A percentile compares a stretch with the other conserved stretches of the same genome.
phyloP scores from a whole-genome alignment of 2,329 filamentous ascomycete species.

The Fusarium verrucosum region DNA sequence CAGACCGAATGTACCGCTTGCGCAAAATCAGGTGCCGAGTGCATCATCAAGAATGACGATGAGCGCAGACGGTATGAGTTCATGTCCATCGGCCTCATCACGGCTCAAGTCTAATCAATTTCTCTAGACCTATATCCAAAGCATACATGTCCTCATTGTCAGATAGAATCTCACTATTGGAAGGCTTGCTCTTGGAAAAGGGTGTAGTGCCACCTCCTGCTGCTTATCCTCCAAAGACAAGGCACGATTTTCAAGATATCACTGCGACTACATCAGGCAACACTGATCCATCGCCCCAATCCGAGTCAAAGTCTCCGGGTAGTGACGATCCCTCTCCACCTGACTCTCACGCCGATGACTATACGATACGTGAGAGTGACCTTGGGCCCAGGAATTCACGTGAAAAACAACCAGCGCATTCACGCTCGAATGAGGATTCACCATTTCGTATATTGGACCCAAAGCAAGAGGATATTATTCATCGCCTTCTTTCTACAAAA shows the following conservation, averaged over 20 bases:
- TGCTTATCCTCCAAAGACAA: conserved; percentile 62
- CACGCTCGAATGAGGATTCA: conserved; percentile 45
- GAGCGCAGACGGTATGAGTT: conserved; percentile 59
- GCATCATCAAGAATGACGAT: conserved; percentile 67
- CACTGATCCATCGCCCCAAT: conserved; percentile 10
- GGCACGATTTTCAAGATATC: conserved; percentile 50
- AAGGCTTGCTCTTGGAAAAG: conserved; percentile 60
- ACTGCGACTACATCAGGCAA: neutral
- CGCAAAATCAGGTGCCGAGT: conserved; percentile 59
- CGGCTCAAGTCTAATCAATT: neutral
- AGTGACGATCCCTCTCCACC: conserved; percentile 46
- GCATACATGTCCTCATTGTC: conserved; percentile 67
- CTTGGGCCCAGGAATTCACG: conserved; percentile 33
- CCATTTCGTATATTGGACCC: conserved; percentile 51
- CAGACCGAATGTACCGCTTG: conserved; percentile 63
- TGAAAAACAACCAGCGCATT: conserved; percentile 34
- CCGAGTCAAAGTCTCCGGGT: conserved; percentile 24
- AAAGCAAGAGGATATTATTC: conserved; percentile 59
- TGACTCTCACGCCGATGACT: conserved; percentile 49
- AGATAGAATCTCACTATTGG: conserved; percentile 62
- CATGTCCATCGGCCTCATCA: neutral
- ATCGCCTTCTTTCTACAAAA: conserved; percentile 58
- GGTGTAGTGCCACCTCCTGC: conserved; percentile 61
- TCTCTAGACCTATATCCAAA: conserved; percentile 62
- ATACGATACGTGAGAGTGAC: conserved; percentile 41